A percentile compares a stretch with the other conserved stretches of the same genome.
Conservation (phyloP, 345 rosid species). For the Alliaria petiolata region DNA sequence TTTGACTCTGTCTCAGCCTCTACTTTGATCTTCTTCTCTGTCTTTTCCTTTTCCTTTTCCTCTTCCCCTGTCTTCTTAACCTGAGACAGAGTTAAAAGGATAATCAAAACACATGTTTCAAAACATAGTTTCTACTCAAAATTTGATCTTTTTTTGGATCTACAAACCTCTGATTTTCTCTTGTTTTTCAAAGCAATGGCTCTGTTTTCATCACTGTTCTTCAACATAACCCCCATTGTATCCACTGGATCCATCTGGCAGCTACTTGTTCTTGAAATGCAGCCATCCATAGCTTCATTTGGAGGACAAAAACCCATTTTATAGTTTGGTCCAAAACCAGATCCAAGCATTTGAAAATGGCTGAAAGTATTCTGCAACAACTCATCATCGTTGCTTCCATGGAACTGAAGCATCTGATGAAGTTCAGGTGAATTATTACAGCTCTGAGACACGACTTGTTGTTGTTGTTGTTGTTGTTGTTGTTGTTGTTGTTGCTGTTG, state of each 20-base stretch:
- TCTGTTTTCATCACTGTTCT: conserved; percentile 17
- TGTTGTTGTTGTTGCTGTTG: conserved; percentile 38
- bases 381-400: conserved; percentile 28
- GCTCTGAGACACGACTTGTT: conserved; percentile 13
- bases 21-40: conserved; percentile 35
- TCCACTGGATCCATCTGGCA: conserved; percentile 26
- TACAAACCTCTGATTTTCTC: conserved; percentile 48
- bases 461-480: conserved; percentile 35
- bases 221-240: conserved; percentile 16
- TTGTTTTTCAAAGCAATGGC: conserved; percentile 25
- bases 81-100: conserved; percentile 15
- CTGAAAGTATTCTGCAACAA: conserved; percentile 27
- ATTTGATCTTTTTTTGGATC: not conserved
- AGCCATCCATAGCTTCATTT: conserved; percentile 30
- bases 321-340: conserved; percentile 23
- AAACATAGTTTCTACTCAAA: not conserved
- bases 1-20: conserved; percentile 34
- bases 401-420: conserved; percentile 34
- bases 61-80: conserved; percentile 31
- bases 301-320: conserved; percentile 19
- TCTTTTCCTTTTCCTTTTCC: not conserved
- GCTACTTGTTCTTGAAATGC: conserved; percentile 40
- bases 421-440: conserved; percentile 24
- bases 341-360: conserved; percentile 26
- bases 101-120: not conserved